Evolutionary conservation across 163 green algal species (phyloP).

Genomic region (Chloromonas sp.): DNA sequence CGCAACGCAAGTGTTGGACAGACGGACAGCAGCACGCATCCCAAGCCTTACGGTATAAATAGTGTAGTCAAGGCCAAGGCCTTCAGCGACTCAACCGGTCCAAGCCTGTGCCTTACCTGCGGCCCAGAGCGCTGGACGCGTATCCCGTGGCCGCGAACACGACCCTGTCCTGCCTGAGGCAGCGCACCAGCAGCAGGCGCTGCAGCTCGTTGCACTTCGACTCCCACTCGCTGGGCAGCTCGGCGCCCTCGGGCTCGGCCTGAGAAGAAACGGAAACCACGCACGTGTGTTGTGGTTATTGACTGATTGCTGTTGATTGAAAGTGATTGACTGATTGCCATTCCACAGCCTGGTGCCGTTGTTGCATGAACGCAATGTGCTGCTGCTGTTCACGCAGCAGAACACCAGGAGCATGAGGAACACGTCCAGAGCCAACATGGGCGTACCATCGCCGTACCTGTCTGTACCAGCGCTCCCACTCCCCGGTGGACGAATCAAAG

Average conservation of each 20-base stretch:
- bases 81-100: too few relatives aligned
- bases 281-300: neutral
- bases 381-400: neutral
- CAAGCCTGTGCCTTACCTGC: slow-evolving; percentile 9
- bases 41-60: too few relatives aligned
- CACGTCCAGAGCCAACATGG: neutral
- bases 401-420: neutral
- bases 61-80: too few relatives aligned
- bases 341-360: neutral
- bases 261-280: slow-evolving; percentile 9
- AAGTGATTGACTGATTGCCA: neutral
- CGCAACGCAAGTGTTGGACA: too few relatives aligned
- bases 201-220: slow-evolving; percentile 78
- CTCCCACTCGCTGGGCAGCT: slow-evolving; percentile 82
- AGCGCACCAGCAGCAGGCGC: slow-evolving; percentile 69
- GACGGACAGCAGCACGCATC: too few relatives aligned
- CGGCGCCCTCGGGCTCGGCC: slow-evolving; percentile 61
- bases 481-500: slow-evolving; percentile 37
- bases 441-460: neutral
- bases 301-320: neutral
- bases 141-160: slow-evolving; percentile 67
- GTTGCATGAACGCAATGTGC: neutral
- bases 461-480: slow-evolving; percentile 68
- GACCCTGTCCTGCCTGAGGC: slow-evolving; percentile 63
- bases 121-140: slow-evolving; percentile 69